Evolutionary conservation across 768 basidiomycete genomes (phyloP).

Genomic region (Cystobasidium ongulense): DNA sequence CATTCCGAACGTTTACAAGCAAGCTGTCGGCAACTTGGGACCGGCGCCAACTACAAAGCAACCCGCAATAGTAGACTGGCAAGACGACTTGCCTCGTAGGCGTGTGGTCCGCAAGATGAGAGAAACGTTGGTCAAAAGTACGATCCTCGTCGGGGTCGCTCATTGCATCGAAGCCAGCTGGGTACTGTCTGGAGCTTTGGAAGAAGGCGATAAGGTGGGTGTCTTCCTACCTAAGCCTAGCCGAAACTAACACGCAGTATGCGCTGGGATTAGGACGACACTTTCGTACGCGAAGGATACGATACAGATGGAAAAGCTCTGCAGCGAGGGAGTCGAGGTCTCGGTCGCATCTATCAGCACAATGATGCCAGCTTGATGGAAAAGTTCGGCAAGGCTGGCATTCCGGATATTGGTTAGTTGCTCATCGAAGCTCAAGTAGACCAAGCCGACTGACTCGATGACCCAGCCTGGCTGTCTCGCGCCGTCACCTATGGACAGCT

Average conservation of each 20-base stretch:
- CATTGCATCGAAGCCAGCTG: neutral
- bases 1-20: conserved; percentile 9
- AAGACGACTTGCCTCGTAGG: conserved; percentile 33
- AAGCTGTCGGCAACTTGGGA: neutral
- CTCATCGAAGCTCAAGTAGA: neutral
- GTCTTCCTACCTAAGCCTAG: neutral
- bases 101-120: conserved; percentile 32
- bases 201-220: conserved; percentile 12
- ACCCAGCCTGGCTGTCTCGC: conserved; percentile 11
- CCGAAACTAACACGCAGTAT: neutral
- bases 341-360: conserved; percentile 11
- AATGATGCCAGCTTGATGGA: conserved; percentile 16
- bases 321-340: neutral
- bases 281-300: conserved; percentile 23
- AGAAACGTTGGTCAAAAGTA: conserved; percentile 34
- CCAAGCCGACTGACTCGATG: neutral
- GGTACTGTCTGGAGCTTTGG: neutral
- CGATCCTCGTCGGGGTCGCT: conserved; percentile 34
- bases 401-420: conserved; percentile 17
- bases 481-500: conserved; percentile 24
- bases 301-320: conserved; percentile 6
- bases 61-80: neutral
- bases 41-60: neutral
- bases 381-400: conserved; percentile 2
- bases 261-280: conserved; percentile 10